These are phyloP conservation scores for Annulohypoxylon moriforme DNA, from an alignment of 495 filamentous ascomycete genomes.

Conservation along the genomic window DNA sequence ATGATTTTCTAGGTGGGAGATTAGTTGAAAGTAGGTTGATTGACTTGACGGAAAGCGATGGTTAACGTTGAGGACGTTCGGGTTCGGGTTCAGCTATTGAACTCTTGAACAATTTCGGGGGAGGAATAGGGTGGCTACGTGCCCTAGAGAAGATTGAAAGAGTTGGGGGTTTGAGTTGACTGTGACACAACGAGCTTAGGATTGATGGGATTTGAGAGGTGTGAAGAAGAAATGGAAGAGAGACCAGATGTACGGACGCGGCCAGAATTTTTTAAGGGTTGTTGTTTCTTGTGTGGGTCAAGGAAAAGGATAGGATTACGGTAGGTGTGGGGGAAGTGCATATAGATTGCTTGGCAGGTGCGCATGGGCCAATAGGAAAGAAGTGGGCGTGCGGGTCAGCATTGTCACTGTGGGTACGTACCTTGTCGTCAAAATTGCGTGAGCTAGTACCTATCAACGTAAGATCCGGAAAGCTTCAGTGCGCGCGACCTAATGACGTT, in stretches of 20 bases:
- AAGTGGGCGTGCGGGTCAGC: neutral
- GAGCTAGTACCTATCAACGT: slow-evolving; percentile 14
- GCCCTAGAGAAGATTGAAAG: slow-evolving; percentile 77
- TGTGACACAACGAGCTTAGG: slow-evolving; percentile 55
- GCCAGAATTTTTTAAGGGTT: slow-evolving; percentile 62
- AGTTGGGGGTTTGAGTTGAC: slow-evolving; percentile 50
- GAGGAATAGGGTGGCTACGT: slow-evolving; percentile 86
- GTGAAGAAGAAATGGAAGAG: slow-evolving; percentile 58
- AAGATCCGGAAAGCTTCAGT: slow-evolving; percentile 10
- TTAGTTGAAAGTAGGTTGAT: slow-evolving; percentile 50
- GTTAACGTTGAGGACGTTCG: slow-evolving; percentile 57
- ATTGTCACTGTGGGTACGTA: slow-evolving; percentile 17
- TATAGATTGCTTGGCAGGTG: slow-evolving; percentile 35
- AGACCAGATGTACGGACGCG: slow-evolving; percentile 51
- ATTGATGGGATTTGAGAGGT: slow-evolving; percentile 60
- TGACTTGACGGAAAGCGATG: slow-evolving; percentile 50
- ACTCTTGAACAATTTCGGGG: slow-evolving; percentile 68
- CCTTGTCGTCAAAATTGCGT: slow-evolving; percentile 24
- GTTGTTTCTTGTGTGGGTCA: slow-evolving; percentile 60
- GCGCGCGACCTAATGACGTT: slow-evolving; percentile 19
- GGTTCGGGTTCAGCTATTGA: slow-evolving; percentile 56
- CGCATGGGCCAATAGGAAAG: slow-evolving; percentile 24
- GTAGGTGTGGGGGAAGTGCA: slow-evolving; percentile 44
- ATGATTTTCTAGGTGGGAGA: slow-evolving; percentile 51
- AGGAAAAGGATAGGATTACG: slow-evolving; percentile 35